A percentile compares a stretch with the other conserved stretches of the same genome.
Conservation (phyloP, 225 moss, liverwort and hornwort species). For the Ulota crispa region DNA sequence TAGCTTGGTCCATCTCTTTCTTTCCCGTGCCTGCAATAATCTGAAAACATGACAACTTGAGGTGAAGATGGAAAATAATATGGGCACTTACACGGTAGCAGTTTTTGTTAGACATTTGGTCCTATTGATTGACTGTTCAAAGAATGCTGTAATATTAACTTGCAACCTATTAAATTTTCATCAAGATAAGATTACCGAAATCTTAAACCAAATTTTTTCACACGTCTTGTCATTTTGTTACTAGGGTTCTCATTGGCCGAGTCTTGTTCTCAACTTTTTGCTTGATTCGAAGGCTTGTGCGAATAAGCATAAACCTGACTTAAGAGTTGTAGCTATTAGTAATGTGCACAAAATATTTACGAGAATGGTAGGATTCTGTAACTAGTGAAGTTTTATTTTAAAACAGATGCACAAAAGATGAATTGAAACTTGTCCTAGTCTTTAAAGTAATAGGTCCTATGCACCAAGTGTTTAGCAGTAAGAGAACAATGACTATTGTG, state of each 20-base stretch:
- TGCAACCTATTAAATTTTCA: no score
- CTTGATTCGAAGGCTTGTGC: no score
- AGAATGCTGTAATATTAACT: no score
- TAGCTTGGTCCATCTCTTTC: background rate
- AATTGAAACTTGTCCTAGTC: background rate
- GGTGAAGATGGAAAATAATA: no score
- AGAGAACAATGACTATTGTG: background rate
- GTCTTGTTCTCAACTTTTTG: no score
- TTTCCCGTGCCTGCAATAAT: background rate
- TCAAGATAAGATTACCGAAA: accelerated
- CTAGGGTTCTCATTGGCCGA: no score
- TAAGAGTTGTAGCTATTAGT: background rate
- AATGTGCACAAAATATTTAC: background rate
- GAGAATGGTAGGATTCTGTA: background rate
- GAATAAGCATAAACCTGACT: no score
- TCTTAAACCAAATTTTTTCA: no score
- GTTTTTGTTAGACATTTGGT: no score
- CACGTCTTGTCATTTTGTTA: no score
- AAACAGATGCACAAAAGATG: background rate
- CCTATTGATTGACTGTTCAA: no score
- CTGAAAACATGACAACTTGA: background rate
- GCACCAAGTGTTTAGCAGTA: background rate
- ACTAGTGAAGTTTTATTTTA: background rate
- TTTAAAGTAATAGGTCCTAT: background rate
- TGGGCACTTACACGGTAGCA: no score